Base-by-base conservation (phyloP, 2,329 filamentous ascomycete genomes). In the Colletotrichum euphorbiae region DNA sequence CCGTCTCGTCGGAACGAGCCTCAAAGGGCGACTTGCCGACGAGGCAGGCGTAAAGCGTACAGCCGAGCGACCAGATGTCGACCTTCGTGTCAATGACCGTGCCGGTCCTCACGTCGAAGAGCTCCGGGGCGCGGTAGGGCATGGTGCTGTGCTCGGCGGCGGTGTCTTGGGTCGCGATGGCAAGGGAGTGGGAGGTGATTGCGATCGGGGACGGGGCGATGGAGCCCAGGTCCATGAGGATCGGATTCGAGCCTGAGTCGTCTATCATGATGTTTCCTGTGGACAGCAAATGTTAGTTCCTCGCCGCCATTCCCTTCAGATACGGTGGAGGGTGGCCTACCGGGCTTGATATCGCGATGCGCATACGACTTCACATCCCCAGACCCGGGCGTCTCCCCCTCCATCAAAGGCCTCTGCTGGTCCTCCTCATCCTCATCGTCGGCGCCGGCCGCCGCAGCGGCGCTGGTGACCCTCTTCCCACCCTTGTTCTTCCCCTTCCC, bases 1-100 rank as follows among this genome's bases (percentile, higher is more conserved):
- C 96, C 0, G 96, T 98, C 83, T 99, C 95, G 78, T 99, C 96
- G 72, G 91, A 95, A 69, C 96, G 91, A 77, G 94, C 93, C 83
- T 99, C 96, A 75, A 99, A 99, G 2, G 96, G 96, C 13, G 93
- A 97, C 80, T 99, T 98, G 72, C 96, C 96, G 31, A 98, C 93
- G 9, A 99, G 86, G 76, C 96, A 98, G 42, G 96, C 96, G 80
- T 97, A 99, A 50, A 99, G 85, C n/a, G 96, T 98, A 83, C 96
- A 98, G 58, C 96, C 96, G 21, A 99, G 83, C 15, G 93, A 97
- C 96, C 96, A 99, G 72, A 99, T 97, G 79, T 99, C 96, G 45
- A 97, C 93, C 78, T 98, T 98, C 12, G 94, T 97, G 80, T 98
- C 96, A 75, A 99, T 91, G 57, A 93, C 89, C 55, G 91, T 90